Evolutionary conservation across 352 stramenopile species (phyloP), one percentile per base, ranked within the genome.

Genomic region (Phytophthora kernoviae): DNA sequence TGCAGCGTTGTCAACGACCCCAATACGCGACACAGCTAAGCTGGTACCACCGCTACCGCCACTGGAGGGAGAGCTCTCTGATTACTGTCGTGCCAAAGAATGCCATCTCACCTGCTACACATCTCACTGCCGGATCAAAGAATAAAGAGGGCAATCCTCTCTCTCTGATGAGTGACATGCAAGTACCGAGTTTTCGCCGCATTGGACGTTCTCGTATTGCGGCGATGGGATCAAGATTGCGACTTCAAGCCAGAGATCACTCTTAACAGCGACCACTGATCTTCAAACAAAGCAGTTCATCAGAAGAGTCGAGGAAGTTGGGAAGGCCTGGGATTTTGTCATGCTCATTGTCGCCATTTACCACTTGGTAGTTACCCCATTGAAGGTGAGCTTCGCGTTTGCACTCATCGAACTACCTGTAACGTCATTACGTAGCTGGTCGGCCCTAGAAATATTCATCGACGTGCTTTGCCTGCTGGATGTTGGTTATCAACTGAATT

Each of bases 341-440:
- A 77, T 87, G 60, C 58, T 88, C 4, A 17, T 79, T 14, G 60
- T 86, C 15, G 54, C 68, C 1, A 24, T 79, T 1, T 90, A 88
- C 46, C 72, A 77, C 27, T 42, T 68, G 7, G 52, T 81, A 0
- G 57, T 71, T 15, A 73, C 63, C 14, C 79, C 79, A 6, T 76
- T 88, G 24, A 91, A 90, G 20, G 59, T 83, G 0, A 79, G 67
- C 22, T 89, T 88, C n/a, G 58, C 69, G 9, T 45, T 68, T 15
- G 78, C 83, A 21, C 41, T 91, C 5, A 24, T 73, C 6, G 37
- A 66, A 17, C 33, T 79, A 7, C 39, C 63, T 6, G 18, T 44
- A 7, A 6, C 1, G 12, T 9, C 40, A 4, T 48, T 88, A 18
- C 49, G 39, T 0, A 44, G 24, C 2, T 91, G 81, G 81, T 75